Base-by-base conservation (phyloP, 2,329 filamentous ascomycete genomes). In the Fusarium sp. region DNA sequence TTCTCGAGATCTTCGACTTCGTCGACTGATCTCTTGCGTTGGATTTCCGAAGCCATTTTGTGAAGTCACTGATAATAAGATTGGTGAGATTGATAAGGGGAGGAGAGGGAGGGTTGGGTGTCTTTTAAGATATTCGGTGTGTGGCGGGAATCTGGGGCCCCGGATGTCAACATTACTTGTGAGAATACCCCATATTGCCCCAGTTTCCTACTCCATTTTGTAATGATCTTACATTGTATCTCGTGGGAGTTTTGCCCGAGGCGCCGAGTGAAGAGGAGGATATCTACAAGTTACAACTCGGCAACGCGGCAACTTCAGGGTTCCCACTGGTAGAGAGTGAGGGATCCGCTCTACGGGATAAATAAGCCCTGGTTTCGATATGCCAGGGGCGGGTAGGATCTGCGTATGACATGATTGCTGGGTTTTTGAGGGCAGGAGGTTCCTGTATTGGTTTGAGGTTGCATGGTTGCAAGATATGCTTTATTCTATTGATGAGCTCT, bases 1-100 rank as follows among this genome's bases (percentile, higher is more conserved):
- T 85, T 82, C 30, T 82, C 78, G 48, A 83, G 76, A 27, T 83
- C 75, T 46, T 80, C 79, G 52, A 77, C 73, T 49, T 82, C 63
- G 18, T 66, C 67, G n/a, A 68, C 20, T 4, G 70, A 67, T 20
- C 63, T 56, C 58, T 75, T 75, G 32, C 60, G 66, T 17, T 64
- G 27, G 3, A 69, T 54, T 37, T 72, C 49, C 7, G 65, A 62
- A 45, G 69, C 32, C 71, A 71, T 72, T 32, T 48, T 44, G 42
- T 7, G 33, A 9, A 27, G 14, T 27, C 6, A 14, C 12, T 52
- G 41, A 27, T 17, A 33, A 14, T 5, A 33, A 26, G 17, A 30
- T 33, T n/a, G 23, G 23, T 23, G 27, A 23, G 38, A 49, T 11
- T n/a, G 38, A 40, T 7, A 17, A 32, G 20, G 20, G n/a, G 40